Evolutionary conservation across 345 rosid genomes (phyloP).

Genomic region (Pseudoturritis turrita): DNA sequence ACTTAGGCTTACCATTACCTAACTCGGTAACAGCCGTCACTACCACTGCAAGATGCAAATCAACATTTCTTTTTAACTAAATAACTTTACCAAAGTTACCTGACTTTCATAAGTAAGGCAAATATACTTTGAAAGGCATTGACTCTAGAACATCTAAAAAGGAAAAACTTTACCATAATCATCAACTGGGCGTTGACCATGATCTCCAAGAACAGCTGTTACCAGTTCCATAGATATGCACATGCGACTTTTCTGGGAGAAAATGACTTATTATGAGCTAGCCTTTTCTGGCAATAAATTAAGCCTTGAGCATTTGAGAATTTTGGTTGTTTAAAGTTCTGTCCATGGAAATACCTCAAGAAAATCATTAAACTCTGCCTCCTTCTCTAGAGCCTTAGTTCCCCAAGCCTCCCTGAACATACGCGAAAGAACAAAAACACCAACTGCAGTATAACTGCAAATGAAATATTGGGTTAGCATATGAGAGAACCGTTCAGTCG

Average conservation of each 20-base stretch:
- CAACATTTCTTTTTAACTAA: background rate
- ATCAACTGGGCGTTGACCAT: constrained; percentile 87
- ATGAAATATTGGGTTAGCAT: background rate
- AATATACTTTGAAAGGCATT: background rate
- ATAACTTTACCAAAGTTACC: background rate
- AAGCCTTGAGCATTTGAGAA: background rate
- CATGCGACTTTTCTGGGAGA: constrained; percentile 60
- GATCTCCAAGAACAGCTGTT: constrained; percentile 98
- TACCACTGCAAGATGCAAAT: constrained; percentile 51
- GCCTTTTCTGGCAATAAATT: background rate
- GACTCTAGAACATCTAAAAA: background rate
- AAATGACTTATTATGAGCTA: constrained; percentile 6
- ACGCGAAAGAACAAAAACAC: constrained; percentile 92
- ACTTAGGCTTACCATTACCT: constrained; percentile 86
- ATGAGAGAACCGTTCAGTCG: background rate
- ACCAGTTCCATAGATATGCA: constrained; percentile 98
- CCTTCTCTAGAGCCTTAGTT: constrained; percentile 54
- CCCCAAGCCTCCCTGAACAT: constrained; percentile 94
- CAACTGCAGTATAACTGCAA: constrained; percentile 91
- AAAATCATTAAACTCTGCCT: constrained; percentile 75
- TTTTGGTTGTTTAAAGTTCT: background rate
- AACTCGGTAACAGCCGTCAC: constrained; percentile 95
- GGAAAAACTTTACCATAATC: constrained; percentile 58
- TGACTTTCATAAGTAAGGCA: background rate
- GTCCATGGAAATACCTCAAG: constrained; percentile 59